Evolutionary conservation across 2,329 filamentous ascomycete genomes (phyloP), one percentile per base, ranked within the genome.

Genomic region (Fulvia fulva): DNA sequence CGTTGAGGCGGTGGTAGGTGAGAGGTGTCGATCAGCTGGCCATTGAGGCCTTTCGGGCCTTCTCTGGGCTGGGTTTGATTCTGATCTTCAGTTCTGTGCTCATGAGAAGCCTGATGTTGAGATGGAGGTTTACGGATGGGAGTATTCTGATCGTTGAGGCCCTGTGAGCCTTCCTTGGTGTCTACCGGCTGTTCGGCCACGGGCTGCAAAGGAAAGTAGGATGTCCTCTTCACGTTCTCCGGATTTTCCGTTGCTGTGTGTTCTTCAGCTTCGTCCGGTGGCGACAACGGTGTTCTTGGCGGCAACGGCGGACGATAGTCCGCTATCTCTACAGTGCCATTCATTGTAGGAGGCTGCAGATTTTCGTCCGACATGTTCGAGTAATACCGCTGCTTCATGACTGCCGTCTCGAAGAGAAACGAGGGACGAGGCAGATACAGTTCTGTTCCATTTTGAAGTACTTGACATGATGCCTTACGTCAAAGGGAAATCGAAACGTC

Each of bases 1-100:
- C 49, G 52, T 47, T 41, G 47, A 12, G 53, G 52, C 5, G 57
- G 57, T 16, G 30, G 26, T 23, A 21, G 47, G 37, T 56, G 51
- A 11, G 49, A 34, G 5, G 47, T 21, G n/a, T 53, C 43, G 22
- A 56, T 41, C 6, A 53, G 46, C 23, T 56, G 53, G n/a, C 41
- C 53, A 21, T 52, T 37, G 28, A 55, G 30, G 0, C 57, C 57
- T 30, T 43, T 37, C 16, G 53, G 25, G 32, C 45, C 34, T 23
- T 21, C 16, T 28, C 12, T 51, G 30, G 43, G 30, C 16, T 34
- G 30, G n/a, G n/a, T n/a, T n/a, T n/a, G n/a, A n/a, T n/a, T n/a
- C n/a, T n/a, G n/a, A n/a, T n/a, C n/a, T n/a, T n/a, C n/a, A n/a
- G n/a, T n/a, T n/a, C n/a, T n/a, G n/a, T n/a, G n/a, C n/a, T n/a